Evolutionary conservation across 106 monocot species (phyloP), one percentile per base, ranked within the genome.

Genomic region (Platanthera guangdongensis): DNA sequence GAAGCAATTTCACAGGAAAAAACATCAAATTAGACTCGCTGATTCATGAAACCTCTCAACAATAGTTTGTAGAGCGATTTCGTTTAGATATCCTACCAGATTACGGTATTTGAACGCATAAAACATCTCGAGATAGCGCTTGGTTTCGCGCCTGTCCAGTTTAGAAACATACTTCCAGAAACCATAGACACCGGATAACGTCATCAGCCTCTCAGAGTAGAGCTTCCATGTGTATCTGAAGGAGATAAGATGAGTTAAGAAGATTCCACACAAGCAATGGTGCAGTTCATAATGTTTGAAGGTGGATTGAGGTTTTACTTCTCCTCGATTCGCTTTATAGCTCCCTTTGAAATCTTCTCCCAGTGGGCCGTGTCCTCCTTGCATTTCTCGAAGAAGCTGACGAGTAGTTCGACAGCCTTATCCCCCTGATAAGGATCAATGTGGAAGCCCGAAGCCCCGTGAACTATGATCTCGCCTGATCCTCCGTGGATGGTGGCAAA

Each of bases 81-180:
- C 3, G 22, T 30, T 3, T 53, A 4, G 32, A 32, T 1, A 32
- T 32, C 32, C 32, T 13, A 90, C 92, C 92, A 92, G 62, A 73
- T 88, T 75, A 57, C 92, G 88, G 73, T 81, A 92, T 51, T 86
- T 86, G 68, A 92, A 82, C 7, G 86, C 88, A 69, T 92, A 92
- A 69, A 92, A 85, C 92, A 92, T 92, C 84, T 92, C 92, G 2
- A 92, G 88, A 84, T 92, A 92, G 6, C 92, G 92, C 32, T 75
- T 75, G 9, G 92, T 92, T 75, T 92, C 92, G 50, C 88, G 92
- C 65, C 88, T 88, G 8, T 92, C 92, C 7, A 92, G 83, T 73
- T 89, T 88, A 13, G 92, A 92, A 21, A 92, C 92, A 22, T 86
- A 92, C 80, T 92, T 92, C 92, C 92, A 92, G 83, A 92, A 92